Conservation (phyloP, 177 flowering plant genomes). For the Vitis hybrid region DNA sequence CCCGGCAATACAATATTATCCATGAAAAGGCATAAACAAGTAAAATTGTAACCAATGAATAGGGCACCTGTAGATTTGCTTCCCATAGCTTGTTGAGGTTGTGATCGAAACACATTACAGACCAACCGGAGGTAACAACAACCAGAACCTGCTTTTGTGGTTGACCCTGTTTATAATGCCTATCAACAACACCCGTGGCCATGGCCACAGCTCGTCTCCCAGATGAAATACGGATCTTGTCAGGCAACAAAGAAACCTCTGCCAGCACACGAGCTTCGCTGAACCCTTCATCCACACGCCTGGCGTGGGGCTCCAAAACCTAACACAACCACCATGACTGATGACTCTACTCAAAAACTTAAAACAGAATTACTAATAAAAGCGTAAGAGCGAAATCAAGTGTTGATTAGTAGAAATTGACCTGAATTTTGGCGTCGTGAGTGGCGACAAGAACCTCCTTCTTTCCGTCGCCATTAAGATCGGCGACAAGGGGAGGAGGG, state of each 20-base stretch:
- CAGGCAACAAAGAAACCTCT: slow-evolving; percentile 80
- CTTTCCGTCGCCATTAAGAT: slow-evolving; percentile 92
- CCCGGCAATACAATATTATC: not conserved
- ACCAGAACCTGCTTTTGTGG: slow-evolving; percentile 83
- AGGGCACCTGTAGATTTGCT: slow-evolving; percentile 68
- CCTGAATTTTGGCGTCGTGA: slow-evolving; percentile 98
- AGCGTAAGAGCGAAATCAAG: not conserved
- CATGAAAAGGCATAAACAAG: not conserved
- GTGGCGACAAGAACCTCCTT: slow-evolving; percentile 90
- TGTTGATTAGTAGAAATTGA: slow-evolving; percentile 10
- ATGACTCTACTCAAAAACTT: not conserved
- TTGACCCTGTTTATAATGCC: slow-evolving; percentile 51
- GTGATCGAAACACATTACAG: slow-evolving; percentile 95
- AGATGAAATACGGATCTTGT: slow-evolving; percentile 72
- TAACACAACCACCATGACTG: slow-evolving; percentile 14
- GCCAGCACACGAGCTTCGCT: slow-evolving; percentile 80
- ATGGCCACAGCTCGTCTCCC: slow-evolving; percentile 96
- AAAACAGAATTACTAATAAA: not conserved
- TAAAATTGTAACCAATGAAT: not conserved
- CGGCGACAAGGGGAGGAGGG: slow-evolving; percentile 93
- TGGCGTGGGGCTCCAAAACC: slow-evolving; percentile 81
- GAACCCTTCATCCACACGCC: slow-evolving; percentile 87
- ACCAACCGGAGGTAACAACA: slow-evolving; percentile 96
- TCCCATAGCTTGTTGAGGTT: slow-evolving; percentile 96
- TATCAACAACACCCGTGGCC: slow-evolving; percentile 88